Evolutionary conservation across 805 yeast genomes (phyloP), one percentile per base, ranked within the genome.

Genomic region (Candida ulmi): DNA sequence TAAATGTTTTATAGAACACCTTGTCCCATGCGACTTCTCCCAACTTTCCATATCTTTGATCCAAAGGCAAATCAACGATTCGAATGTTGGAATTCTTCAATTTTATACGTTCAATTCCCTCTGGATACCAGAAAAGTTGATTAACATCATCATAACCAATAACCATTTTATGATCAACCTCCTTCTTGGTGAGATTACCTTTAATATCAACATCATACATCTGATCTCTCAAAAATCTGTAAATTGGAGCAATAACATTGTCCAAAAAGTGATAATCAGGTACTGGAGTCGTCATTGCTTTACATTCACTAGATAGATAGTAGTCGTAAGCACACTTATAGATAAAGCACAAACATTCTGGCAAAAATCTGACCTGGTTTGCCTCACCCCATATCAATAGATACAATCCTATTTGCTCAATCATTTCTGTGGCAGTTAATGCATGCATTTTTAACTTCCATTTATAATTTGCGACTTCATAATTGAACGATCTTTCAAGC

Each of bases 141-240:
- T 88, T 88, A 56, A 87, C 76, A 59, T 88, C 96, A 62, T 88
- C 96, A 58, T 88, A 88, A 0, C 96, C 96, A 43, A 88, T 80
- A 8, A 78, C 75, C 33, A 72, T 66, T 17, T 74, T 69, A 55
- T 88, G 91, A 52, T 84, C 91, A 40, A 69, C 71, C 39, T 77
- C 81, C 4, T 65, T 63, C 27, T 68, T 68, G 19, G 65, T 60
- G 50, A 66, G 66, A 18, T 57, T 57, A 0, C 74, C 80, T 11
- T 61, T 64, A 2, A 54, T 50, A 80, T 83, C 63, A 3, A 58
- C 51, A 18, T 58, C 64, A 47, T 71, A 82, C 12, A 74, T 62
- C 51, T 78, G 83, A 42, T 69, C 72, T n/a, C 78, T 62, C 49
- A 78, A 72, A 44, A 65, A 77, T 6, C 62, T 53, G 56, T 83